Base-by-base conservation (phyloP, 73 alveolate genomes). In the Paramecium tetraurelia region DNA sequence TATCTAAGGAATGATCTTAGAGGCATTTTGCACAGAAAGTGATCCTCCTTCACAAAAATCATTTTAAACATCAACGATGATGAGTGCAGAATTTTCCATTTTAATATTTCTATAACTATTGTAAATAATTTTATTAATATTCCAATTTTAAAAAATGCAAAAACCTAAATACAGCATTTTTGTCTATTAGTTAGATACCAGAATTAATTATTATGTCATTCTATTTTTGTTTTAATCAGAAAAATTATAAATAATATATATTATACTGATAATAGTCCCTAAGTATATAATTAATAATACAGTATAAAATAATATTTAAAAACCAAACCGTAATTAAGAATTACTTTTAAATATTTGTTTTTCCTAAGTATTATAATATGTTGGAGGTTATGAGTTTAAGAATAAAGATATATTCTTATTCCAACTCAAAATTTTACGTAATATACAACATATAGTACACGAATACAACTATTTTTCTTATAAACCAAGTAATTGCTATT, bases 31-130 rank as follows among this genome's bases (percentile, higher is more conserved):
- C 14, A 97, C 98, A 10, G 92, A 97, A 31, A 98, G 93, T 1
- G 98, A 95, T 5, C 99, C 99, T 27, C 98, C 99, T 92, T 97
- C 99, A 50, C 99, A 97, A 80, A 98, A 98, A 92, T 98, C 99
- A 93, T 98, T 97, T 92, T 98, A 95, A 21, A 97, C 96, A 86
- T 98, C 99, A 21, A 98, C 98, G 38, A 98, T 92, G 35, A 98
- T 88, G 68, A 98, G 93, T 4, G 98, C 99, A 0, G 46, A 31
- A 4, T 63, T 63, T 31, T 63, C 84, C 41, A 63, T 31, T 63
- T 63, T 63, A 6, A 0, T 63, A 31, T 63, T 63, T 27, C 46
- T 63, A 63, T 18, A 53, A 53, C 69, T 1, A 53, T 18, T 53
- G 7, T 5, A 53, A 53, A 18, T 18, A 4, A 53, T 12, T 50